phyloP scores from a whole-genome alignment of 2,329 filamentous ascomycete species.

The Colletotrichum ledebouriae region DNA sequence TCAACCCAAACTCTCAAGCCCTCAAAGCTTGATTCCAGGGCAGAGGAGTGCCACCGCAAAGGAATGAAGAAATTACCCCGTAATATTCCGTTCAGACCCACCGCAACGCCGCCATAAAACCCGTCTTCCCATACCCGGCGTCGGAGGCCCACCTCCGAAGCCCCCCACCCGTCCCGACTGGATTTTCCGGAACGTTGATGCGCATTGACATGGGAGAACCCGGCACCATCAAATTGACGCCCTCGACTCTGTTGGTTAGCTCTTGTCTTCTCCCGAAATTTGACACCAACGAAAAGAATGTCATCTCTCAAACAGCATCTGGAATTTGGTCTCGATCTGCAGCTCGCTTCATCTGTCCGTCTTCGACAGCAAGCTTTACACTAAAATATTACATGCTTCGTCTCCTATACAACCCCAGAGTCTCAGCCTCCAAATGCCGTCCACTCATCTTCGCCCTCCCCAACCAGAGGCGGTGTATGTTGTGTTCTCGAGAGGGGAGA shows the following conservation, averaged over 20 bases:
- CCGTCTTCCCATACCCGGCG: no score
- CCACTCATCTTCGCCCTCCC: slow-evolving; percentile 1
- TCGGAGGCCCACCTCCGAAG: background rate
- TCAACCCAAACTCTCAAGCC: no score
- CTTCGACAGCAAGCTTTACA: slow-evolving; percentile 9
- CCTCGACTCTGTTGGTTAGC: slow-evolving; percentile 4
- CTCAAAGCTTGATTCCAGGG: no score
- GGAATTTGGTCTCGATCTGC: slow-evolving; percentile 19
- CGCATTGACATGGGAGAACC: slow-evolving; percentile 8
- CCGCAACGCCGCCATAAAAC: no score
- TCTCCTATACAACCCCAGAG: background rate
- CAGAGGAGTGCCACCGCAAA: no score
- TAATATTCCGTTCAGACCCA: no score
- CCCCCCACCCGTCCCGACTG: background rate
- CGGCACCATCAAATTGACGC: background rate
- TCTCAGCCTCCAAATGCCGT: slow-evolving; percentile 14
- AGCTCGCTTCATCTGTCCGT: slow-evolving; percentile 1
- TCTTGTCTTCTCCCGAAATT: background rate
- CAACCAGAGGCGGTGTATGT: background rate
- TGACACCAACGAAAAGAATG: background rate
- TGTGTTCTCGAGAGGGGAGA: background rate
- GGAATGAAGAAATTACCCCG: no score
- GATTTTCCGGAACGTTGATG: background rate
- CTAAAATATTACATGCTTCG: slow-evolving; percentile 32
- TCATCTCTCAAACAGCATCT: slow-evolving; percentile 27